Evolutionary conservation across 345 rosid species (phyloP).

Genomic region (Ceriops decandra): DNA sequence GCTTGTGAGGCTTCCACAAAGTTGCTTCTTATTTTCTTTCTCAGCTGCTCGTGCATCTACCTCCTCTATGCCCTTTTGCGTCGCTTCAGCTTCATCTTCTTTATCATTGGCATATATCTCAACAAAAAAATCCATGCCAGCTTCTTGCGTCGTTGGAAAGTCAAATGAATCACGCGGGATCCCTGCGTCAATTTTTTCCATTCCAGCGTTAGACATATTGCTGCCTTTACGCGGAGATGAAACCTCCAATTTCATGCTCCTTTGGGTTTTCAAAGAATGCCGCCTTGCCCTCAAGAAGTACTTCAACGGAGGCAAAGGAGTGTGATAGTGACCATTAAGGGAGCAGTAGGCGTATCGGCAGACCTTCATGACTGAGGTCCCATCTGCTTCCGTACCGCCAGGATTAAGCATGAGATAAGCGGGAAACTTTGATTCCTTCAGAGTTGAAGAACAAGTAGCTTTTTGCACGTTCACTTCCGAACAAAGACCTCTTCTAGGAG

Average conservation of each 20-base stretch:
- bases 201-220: slow-evolving; percentile 11
- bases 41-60: slow-evolving; percentile 12
- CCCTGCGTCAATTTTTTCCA: slow-evolving; percentile 13
- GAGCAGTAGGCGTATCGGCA: slow-evolving; percentile 86
- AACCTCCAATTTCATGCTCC: slow-evolving; percentile 39
- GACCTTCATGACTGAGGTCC: slow-evolving; percentile 72
- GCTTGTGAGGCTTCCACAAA: slow-evolving; percentile 26
- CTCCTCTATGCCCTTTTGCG: slow-evolving; percentile 13
- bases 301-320: slow-evolving; percentile 67
- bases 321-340: slow-evolving; percentile 79
- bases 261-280: slow-evolving; percentile 55
- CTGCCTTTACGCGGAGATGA: slow-evolving; percentile 25
- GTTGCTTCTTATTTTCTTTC: slow-evolving; percentile 20
- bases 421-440: slow-evolving; percentile 82
- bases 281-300: slow-evolving; percentile 66
- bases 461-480: slow-evolving; percentile 43
- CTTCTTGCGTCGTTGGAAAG: slow-evolving; percentile 22
- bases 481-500: slow-evolving; percentile 46
- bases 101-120: slow-evolving; percentile 40
- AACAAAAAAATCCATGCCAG: slow-evolving; percentile 33
- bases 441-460: slow-evolving; percentile 86
- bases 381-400: slow-evolving; percentile 60
- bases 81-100: slow-evolving; percentile 19
- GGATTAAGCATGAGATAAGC: slow-evolving; percentile 60
- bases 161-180: neutral